Percentiles rank a stretch among this genome's conserved stretches.
These are phyloP conservation scores for Zymoseptoria ardabiliae DNA, from an alignment of 2,329 filamentous ascomycete species.

Conservation along the genomic window DNA sequence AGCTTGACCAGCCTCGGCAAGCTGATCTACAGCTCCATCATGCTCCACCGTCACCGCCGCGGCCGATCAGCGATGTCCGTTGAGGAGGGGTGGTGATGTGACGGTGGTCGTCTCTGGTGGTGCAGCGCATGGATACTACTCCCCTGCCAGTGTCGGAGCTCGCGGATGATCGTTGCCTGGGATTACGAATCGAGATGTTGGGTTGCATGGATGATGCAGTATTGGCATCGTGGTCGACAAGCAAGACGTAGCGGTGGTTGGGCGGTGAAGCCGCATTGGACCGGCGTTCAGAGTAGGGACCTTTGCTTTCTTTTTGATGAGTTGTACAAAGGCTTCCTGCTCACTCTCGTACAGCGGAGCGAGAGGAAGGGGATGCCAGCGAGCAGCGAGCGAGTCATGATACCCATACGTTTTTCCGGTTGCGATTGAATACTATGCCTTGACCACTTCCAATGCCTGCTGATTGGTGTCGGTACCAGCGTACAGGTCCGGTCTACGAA, in stretches of 20 bases:
- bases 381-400: background rate
- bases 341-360: background rate
- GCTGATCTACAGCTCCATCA: constrained; percentile 35
- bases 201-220: background rate
- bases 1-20: constrained; percentile 33
- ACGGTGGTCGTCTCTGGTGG: too few relatives aligned
- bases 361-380: background rate
- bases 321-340: background rate
- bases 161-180: background rate
- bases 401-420: background rate
- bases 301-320: background rate
- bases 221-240: background rate
- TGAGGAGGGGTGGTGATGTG: too few relatives aligned
- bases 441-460: background rate
- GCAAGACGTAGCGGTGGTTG: background rate
- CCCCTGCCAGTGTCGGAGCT: background rate
- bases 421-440: background rate
- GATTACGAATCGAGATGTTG: background rate
- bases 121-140: constrained; percentile 11
- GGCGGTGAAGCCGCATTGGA: background rate
- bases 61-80: too few relatives aligned
- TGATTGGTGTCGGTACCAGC: too few relatives aligned
- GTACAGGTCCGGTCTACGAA: too few relatives aligned
- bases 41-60: constrained; percentile 32
- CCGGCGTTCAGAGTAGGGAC: background rate